Evolutionary conservation across 2,329 filamentous ascomycete genomes (phyloP).

Genomic region (Leptodontidium sp.): DNA sequence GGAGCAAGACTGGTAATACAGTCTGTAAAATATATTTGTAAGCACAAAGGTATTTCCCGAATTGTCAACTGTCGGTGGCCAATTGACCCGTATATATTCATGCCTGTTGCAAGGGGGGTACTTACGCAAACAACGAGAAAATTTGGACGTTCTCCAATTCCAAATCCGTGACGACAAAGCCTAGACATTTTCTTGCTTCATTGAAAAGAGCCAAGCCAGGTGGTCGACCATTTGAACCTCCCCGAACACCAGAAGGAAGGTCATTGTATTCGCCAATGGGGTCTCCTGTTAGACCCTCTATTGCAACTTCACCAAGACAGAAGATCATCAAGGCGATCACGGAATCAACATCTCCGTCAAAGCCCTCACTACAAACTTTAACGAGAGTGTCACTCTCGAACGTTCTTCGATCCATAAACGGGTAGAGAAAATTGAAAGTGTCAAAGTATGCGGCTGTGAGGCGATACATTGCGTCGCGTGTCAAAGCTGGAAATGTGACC

Average conservation of each 20-base stretch:
- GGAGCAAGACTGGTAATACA: constrained; percentile 63
- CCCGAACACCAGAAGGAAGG: constrained; percentile 60
- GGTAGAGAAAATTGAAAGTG: constrained; percentile 65
- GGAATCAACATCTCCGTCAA: constrained; percentile 58
- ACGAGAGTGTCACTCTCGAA: constrained; percentile 59
- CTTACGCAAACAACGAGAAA: constrained; percentile 62
- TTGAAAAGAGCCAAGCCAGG: constrained; percentile 69
- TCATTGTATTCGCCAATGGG: constrained; percentile 56
- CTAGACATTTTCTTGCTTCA: constrained; percentile 66
- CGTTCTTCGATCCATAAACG: constrained; percentile 63
- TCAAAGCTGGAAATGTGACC: constrained; percentile 48
- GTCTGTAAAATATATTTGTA: constrained; percentile 44
- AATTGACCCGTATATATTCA: background rate
- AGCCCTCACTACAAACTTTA: constrained; percentile 56
- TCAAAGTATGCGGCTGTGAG: constrained; percentile 65
- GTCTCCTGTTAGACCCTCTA: constrained; percentile 57
- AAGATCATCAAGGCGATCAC: constrained; percentile 65
- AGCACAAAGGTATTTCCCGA: background rate
- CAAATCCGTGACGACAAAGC: constrained; percentile 62
- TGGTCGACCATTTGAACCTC: constrained; percentile 57
- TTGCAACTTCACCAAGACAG: constrained; percentile 64
- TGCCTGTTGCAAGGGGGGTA: constrained; percentile 20
- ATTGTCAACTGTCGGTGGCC: background rate
- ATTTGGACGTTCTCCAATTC: constrained; percentile 67
- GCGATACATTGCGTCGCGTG: constrained; percentile 58